Evolutionary conservation across 2,329 filamentous ascomycete genomes (phyloP).

Genomic region (Scytalidium sp.): DNA sequence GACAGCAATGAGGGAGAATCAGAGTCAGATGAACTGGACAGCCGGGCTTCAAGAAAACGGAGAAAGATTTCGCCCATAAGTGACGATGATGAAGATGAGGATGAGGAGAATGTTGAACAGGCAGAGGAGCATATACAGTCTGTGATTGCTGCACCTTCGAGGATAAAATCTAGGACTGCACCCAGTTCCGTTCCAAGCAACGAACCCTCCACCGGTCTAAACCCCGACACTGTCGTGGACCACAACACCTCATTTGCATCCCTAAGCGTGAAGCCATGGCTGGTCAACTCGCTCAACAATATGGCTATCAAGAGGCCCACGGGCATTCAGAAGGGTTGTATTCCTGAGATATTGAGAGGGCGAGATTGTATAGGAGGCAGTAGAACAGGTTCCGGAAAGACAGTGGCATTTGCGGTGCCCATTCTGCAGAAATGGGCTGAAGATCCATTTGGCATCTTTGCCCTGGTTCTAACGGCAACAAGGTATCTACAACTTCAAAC

Average conservation of each 20-base stretch:
- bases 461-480: conserved; percentile 83
- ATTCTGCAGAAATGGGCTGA: conserved; percentile 92
- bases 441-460: conserved; percentile 90
- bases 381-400: conserved; percentile 95
- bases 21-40: conserved; percentile 29
- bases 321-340: conserved; percentile 87
- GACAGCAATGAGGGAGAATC: conserved; percentile 8
- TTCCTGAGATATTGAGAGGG: conserved; percentile 87
- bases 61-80: conserved; percentile 20
- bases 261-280: conserved; percentile 78
- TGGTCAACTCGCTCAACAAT: conserved; percentile 72
- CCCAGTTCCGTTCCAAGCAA: neutral
- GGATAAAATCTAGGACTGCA: conserved; percentile 19
- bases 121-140: conserved; percentile 9
- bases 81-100: conserved; percentile 10
- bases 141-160: conserved; percentile 22
- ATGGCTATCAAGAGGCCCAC: conserved; percentile 88
- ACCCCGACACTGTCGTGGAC: conserved; percentile 49
- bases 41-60: conserved; percentile 25
- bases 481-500: conserved; percentile 48
- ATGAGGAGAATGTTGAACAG: neutral
- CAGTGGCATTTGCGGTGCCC: conserved; percentile 89
- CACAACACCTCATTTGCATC: conserved; percentile 66
- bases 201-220: conserved; percentile 16
- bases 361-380: conserved; percentile 94